Conservation (phyloP, 106 monocot species). For the Acanthochlamys bracteata region DNA sequence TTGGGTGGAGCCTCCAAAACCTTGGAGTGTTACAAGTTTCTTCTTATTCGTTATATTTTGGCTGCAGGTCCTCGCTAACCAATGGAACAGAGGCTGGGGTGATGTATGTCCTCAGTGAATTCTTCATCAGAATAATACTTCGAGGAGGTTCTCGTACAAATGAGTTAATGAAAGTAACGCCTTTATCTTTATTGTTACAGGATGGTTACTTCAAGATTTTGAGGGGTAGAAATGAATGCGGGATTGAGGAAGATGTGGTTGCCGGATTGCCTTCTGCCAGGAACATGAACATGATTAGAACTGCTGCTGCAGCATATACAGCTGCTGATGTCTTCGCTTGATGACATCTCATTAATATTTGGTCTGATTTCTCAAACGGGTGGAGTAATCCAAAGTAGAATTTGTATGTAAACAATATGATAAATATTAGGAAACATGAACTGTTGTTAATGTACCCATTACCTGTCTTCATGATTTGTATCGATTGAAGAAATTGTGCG, state of each 20-base stretch:
- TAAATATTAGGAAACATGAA: neutral
- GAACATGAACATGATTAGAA: slow-evolving; percentile 1
- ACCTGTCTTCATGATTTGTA: neutral
- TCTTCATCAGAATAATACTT: neutral
- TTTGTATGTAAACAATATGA: neutral
- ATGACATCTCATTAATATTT: neutral
- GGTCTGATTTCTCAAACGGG: neutral
- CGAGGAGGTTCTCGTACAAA: neutral
- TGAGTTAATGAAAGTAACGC: neutral
- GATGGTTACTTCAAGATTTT: slow-evolving; percentile 38
- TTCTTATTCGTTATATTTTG: neutral
- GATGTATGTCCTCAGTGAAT: slow-evolving; percentile 45
- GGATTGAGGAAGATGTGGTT: slow-evolving; percentile 9
- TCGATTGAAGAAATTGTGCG: neutral
- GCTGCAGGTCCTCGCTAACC: slow-evolving; percentile 92
- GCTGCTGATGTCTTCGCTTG: neutral
- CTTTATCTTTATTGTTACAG: slow-evolving; percentile 6
- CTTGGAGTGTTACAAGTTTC: neutral
- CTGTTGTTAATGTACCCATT: neutral
- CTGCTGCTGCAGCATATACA: neutral
- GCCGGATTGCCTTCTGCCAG: slow-evolving; percentile 1
- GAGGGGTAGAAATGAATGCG: slow-evolving; percentile 12
- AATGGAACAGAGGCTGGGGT: slow-evolving; percentile 98
- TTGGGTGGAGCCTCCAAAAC: too few species aligned
- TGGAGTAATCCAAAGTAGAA: neutral